A percentile compares a stretch with the other conserved stretches of the same genome.
Conservation (phyloP, 2,329 filamentous ascomycete genomes). For the Hypoxylon sp. region DNA sequence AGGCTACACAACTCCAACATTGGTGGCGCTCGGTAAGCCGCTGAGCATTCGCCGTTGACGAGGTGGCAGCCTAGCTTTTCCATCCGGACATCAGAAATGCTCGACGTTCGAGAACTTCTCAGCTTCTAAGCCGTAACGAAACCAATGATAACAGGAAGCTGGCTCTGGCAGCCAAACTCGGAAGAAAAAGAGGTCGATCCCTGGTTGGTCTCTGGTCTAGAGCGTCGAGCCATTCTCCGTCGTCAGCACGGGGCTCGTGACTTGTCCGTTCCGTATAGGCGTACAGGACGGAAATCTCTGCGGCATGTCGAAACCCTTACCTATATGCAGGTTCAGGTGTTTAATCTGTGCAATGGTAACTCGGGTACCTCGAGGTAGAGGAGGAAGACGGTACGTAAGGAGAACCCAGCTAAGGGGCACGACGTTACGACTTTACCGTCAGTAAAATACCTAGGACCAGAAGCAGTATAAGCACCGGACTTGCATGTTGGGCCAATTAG, state of each 20-base stretch:
- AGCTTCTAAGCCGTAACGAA: background rate
- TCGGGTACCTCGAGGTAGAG: too few relatives aligned
- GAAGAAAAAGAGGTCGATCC: background rate
- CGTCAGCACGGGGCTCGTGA: conserved; percentile 1
- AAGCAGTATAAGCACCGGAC: conserved; percentile 2
- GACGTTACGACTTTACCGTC: background rate
- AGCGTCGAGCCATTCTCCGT: conserved; percentile 8
- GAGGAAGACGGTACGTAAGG: conserved; percentile 7
- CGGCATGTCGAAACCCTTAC: conserved; percentile 2
- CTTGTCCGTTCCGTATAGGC: conserved; percentile 1
- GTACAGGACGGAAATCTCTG: conserved; percentile 4
- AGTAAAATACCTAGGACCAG: background rate
- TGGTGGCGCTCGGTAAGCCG: conserved; percentile 2
- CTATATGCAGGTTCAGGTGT: conserved; percentile 13
- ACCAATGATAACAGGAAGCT: conserved; percentile 1
- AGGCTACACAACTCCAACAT: background rate
- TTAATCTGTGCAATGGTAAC: conserved; percentile 12
- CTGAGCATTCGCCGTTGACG: background rate
- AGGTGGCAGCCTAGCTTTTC: conserved; percentile 1
- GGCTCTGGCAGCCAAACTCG: background rate
- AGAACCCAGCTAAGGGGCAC: conserved; percentile 16
- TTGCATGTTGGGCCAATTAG: conserved; percentile 16
- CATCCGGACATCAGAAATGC: background rate
- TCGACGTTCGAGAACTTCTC: background rate
- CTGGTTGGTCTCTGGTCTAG: conserved; percentile 15